phyloP scores from a whole-genome alignment of 1,284 basidiomycete species.

The Cutaneotrichosporon spelunceum region DNA sequence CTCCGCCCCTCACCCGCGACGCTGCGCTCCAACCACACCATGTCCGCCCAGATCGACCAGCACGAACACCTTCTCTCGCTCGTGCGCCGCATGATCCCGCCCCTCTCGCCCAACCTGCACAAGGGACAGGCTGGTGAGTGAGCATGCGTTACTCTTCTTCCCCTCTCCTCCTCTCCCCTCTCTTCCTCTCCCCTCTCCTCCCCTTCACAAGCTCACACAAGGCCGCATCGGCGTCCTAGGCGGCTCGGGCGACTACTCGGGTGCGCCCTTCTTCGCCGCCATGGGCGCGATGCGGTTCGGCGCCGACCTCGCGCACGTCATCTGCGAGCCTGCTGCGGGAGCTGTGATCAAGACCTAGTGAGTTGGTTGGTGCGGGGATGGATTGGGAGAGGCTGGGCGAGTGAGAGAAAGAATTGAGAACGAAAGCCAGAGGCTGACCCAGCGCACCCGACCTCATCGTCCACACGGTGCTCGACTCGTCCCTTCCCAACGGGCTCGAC shows the following conservation, averaged over 20 bases:
- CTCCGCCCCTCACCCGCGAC: neutral
- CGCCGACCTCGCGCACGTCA: conserved; percentile 91
- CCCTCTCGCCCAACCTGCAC: conserved; percentile 62
- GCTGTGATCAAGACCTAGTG: conserved; percentile 87
- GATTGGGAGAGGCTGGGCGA: too few species aligned
- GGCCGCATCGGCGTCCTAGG: conserved; percentile 90
- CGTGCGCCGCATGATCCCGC: conserved; percentile 48
- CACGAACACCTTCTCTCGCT: conserved; percentile 46
- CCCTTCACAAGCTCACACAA: conserved; percentile 24
- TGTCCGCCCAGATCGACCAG: too few species aligned
- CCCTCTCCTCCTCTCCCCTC: neutral
- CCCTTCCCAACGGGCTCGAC: conserved; percentile 22
- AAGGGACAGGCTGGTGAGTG: conserved; percentile 90
- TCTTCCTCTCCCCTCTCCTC: neutral
- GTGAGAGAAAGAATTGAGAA: neutral
- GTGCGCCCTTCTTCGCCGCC: conserved; percentile 90
- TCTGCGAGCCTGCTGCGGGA: conserved; percentile 87
- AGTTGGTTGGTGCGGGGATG: too few species aligned
- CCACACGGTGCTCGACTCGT: conserved; percentile 70
- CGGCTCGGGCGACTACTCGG: conserved; percentile 90
- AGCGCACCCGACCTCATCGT: conserved; percentile 80
- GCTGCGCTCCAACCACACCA: neutral
- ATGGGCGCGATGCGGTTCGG: conserved; percentile 84
- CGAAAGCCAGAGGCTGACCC: neutral
- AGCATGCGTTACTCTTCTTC: too few species aligned